phyloP scores from a whole-genome alignment of 108 stramenopile species.

The Conticribra weissflogii region DNA sequence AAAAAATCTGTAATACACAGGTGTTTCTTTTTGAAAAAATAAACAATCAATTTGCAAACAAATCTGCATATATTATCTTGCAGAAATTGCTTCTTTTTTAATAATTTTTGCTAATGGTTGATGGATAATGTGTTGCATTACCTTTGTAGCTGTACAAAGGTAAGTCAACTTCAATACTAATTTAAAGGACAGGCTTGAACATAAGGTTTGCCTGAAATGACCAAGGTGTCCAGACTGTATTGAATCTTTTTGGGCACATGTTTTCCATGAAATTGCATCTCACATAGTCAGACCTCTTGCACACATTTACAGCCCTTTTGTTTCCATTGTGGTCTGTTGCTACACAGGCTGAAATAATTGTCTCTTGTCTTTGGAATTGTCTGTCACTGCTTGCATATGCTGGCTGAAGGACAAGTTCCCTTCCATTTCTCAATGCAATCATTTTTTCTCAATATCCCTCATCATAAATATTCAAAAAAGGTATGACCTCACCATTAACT shows the following conservation, averaged over 20 bases:
- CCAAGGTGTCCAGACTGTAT: conserved; percentile 31
- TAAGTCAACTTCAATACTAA: no score
- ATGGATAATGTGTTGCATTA: no score
- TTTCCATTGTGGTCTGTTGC: conserved; percentile 37
- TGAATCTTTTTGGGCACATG: conserved; percentile 19
- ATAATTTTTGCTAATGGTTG: no score
- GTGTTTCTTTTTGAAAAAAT: no score
- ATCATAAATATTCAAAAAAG: conserved; percentile 18
- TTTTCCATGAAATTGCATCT: conserved; percentile 16
- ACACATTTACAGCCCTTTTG: conserved; percentile 34
- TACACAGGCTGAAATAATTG: conserved; percentile 29
- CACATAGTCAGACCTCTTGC: conserved; percentile 26
- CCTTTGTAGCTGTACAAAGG: no score
- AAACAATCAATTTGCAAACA: no score
- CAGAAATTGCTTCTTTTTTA: no score
- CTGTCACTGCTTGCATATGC: conserved; percentile 20
- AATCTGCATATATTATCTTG: no score
- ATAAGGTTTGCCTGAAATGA: conserved; percentile 36
- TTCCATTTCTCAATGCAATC: conserved; percentile 11
- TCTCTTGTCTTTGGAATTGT: conserved; percentile 18
- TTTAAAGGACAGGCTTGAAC: conserved; percentile 33
- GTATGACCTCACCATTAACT: background rate
- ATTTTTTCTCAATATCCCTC: conserved; percentile 20
- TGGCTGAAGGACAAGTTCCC: conserved; percentile 27
- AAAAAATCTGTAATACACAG: no score